Conservation (phyloP, 2,329 filamentous ascomycete genomes). For the Phialemoniopsis sp. region DNA sequence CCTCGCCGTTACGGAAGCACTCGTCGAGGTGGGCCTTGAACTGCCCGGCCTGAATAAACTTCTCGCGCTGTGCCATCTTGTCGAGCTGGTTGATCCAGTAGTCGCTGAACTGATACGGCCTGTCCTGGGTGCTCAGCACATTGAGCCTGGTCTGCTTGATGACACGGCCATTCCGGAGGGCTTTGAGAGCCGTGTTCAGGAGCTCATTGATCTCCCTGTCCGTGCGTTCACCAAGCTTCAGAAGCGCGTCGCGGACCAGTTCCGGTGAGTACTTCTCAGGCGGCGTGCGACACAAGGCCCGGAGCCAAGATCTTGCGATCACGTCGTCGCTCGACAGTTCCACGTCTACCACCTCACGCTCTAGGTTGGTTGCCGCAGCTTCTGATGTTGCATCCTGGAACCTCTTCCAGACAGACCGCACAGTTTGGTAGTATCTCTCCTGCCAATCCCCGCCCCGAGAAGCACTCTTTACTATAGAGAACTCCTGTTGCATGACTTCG, state of each 20-base stretch:
- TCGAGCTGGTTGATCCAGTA: slow-evolving; percentile 52
- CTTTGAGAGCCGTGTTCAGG: slow-evolving; percentile 42
- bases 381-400: slow-evolving; percentile 50
- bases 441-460: slow-evolving; percentile 40
- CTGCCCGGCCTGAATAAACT: slow-evolving; percentile 52
- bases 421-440: slow-evolving; percentile 51
- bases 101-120: slow-evolving; percentile 60
- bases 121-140: slow-evolving; percentile 45
- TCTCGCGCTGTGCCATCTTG: slow-evolving; percentile 48
- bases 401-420: slow-evolving; percentile 52
- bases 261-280: slow-evolving; percentile 42
- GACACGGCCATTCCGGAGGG: slow-evolving; percentile 46
- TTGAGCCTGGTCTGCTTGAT: slow-evolving; percentile 57
- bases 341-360: slow-evolving; percentile 4
- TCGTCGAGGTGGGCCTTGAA: slow-evolving; percentile 59
- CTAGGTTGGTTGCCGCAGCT: slow-evolving; percentile 32
- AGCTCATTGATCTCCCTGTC: slow-evolving; percentile 34
- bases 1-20: slow-evolving; percentile 38
- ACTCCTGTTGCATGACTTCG: slow-evolving; percentile 36
- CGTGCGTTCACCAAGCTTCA: slow-evolving; percentile 36
- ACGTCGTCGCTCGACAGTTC: slow-evolving; percentile 11
- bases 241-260: slow-evolving; percentile 45
- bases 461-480: slow-evolving; percentile 26
- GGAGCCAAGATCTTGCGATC: slow-evolving; percentile 55
- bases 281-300: slow-evolving; percentile 52